Evolutionary conservation across 495 filamentous ascomycete species (phyloP), one percentile per base, ranked within the genome.

Genomic region (Penicillium paradoxum): DNA sequence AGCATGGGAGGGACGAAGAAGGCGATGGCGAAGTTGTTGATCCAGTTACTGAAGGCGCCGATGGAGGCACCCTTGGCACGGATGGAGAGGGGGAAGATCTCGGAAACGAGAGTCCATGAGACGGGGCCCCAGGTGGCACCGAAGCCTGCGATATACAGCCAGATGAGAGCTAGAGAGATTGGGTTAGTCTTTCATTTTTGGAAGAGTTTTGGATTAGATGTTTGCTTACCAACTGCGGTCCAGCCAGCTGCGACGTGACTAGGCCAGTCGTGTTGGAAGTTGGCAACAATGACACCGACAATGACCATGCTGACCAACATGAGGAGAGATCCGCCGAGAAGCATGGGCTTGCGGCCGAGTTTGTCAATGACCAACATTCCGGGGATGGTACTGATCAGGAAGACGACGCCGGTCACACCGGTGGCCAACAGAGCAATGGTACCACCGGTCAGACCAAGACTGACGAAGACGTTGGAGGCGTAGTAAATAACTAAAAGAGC

Each of bases 361-460:
- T 74, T 79, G 69, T 92, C 88, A 53, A 92, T 83, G 24, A 86
- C 82, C 66, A 74, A 85, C 63, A 89, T 76, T 54, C 80, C 89
- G 34, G 83, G 87, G 64, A 91, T 69, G 22, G 91, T 72, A 51
- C 77, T 78, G 61, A 89, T 86, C 34, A 90, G 59, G 77, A 91
- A 91, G 6, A 83, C 76, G 66, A 88, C 81, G 30, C 56, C 57
- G 60, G 90, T 84, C 51, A 85, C 71, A 54, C 75, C 83, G 24
- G 83, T 75, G 55, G 73, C 65, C 54, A 83, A 67, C 62, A 91
- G 82, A 74, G 89, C 89, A 49, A 80, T 78, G 15, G 86, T 88
- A 34, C 84, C 84, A 62, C 84, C 87, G 70, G 89, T 91, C 73
- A 91, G 85, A 68, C 90, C 84, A 66, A 90, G 89, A 69, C 89